Base-by-base conservation (phyloP, 2,329 filamentous ascomycete genomes). In the Phyllosticta ampelicida region DNA sequence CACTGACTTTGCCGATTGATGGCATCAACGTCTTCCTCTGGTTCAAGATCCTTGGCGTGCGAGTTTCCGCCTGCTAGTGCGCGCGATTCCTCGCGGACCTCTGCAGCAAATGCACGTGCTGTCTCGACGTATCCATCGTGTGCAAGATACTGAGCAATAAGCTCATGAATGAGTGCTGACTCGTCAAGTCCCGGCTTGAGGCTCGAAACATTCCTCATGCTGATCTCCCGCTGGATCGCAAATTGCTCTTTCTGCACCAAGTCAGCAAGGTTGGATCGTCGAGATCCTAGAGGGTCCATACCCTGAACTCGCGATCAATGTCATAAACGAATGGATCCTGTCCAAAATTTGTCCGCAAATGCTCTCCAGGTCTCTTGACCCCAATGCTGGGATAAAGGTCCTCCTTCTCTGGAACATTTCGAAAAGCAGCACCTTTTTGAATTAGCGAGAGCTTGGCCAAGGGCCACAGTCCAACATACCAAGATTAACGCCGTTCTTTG, bases 81-180 rank as follows among this genome's bases (percentile, higher is more conserved):
- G 65, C 81, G 77, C 65, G 87, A 86, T 69, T 96, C 89, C 16
- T 80, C 76, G 56, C 83, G 80, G 23, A 95, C 84, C 67, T 97
- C 92, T 64, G 86, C 80, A 3, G 88, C 85, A 76, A 99, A 97
- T 0, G 89, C 90, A 62, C 86, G 83, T 9, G 91, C 91, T 0
- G 92, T 96, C 64, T 96, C 92, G 8, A 96, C 86, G 64, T 96
- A 97, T 60, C 94, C 94, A 66, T 97, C 94, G 65, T 97, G 92
- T 44, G 91, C 88, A 13, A 99, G 77, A 64, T 95, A 97, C 72
- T 96, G 91, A 48, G 90, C 80, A 18, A 92, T 84, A 59, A 97
- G 76, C 64, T 87, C 82, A 68, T 96, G 90, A 44, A 96, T 84
- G 53, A 97, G 79, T 23, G 87, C 79, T 1, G 84, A 86, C 71